Base-by-base conservation (phyloP, 2,329 filamentous ascomycete species). In the Diaporthe capsici region DNA sequence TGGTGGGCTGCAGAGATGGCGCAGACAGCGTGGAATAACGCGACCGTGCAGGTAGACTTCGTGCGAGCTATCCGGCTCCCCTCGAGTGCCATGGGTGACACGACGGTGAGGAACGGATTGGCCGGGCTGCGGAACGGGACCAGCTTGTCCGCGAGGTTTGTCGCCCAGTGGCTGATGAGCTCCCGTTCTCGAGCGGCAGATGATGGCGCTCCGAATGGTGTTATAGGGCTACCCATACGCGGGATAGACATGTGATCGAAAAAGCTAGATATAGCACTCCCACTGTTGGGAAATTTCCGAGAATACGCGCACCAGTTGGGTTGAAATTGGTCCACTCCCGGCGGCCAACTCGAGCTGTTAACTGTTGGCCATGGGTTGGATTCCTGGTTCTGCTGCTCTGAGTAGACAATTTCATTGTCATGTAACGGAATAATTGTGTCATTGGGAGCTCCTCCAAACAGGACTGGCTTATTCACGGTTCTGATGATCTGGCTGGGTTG, bases 401-500 rank as follows among this genome's bases (percentile, higher is more conserved):
- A 42, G 7, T 10, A 25, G 12, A 13, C n/a, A 1, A n/a, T 0
- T 10, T 28, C 12, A 42, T 28, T 42, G n/a, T 15, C 4, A 3
- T 61, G 4, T 6, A 9, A 9, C 37, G n/a, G 28, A 12, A 6
- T 6, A 4, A 0, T 7, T 2, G 17, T 28, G 20, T 61, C 13
- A 1, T 42, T 28, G 3, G 22, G 22, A n/a, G 9, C n/a, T 20
- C 12, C 22, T 28, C 2, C 37, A 61, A 61, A 17, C n/a, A 28
- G 4, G 1, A 3, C n/a, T 25, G 12, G n/a, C 2, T 42, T n/a
- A 1, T 15, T 3, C 22, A n/a, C 3, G 9, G 4, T n/a, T 4
- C 4, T n/a, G 57, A 39, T 61, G 22, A 20, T 8, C n/a, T 42
- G 22, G 7, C 2, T n/a, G 10, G 57, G 34, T 9, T 15, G 57